A percentile compares a stretch with the other conserved stretches of the same genome.
These are phyloP conservation scores for Murraya paniculata DNA, from an alignment of 345 rosid species.

Conservation along the genomic window DNA sequence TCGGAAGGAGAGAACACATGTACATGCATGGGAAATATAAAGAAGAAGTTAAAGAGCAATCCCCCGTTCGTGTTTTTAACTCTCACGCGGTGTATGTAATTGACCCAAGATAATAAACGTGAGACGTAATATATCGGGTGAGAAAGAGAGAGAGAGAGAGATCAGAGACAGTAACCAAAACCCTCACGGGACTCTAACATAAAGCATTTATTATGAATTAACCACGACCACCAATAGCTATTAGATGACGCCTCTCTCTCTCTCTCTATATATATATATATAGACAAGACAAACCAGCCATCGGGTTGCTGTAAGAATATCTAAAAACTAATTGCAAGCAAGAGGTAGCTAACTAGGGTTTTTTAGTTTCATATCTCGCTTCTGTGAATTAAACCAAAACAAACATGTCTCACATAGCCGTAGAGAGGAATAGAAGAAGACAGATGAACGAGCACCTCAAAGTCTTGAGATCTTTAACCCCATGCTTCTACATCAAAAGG, in stretches of 20 bases:
- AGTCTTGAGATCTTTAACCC: slow-evolving; percentile 82
- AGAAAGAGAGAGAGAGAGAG: too few relatives aligned
- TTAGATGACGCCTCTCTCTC: neutral
- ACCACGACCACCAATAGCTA: neutral
- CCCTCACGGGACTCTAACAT: slow-evolving; percentile 61
- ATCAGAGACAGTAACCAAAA: slow-evolving; percentile 14
- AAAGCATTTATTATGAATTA: slow-evolving; percentile 44
- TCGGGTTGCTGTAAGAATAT: neutral
- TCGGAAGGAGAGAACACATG: neutral
- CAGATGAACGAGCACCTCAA: slow-evolving; percentile 96
- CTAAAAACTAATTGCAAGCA: neutral
- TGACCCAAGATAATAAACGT: slow-evolving; percentile 57
- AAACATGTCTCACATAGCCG: slow-evolving; percentile 79
- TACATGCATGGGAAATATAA: slow-evolving; percentile 19
- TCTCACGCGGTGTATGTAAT: slow-evolving; percentile 45
- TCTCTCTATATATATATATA: slow-evolving; percentile 20
- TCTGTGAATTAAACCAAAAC: neutral
- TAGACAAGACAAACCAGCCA: neutral
- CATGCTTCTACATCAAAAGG: slow-evolving; percentile 90
- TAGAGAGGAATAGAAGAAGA: slow-evolving; percentile 91
- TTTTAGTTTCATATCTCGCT: neutral
- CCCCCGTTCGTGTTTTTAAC: slow-evolving; percentile 18
- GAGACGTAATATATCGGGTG: slow-evolving; percentile 34
- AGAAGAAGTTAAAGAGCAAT: slow-evolving; percentile 17
- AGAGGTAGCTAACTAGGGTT: neutral